Percentiles rank a stretch among this genome's conserved stretches.
These are phyloP conservation scores for Zasmidium angulare DNA, from an alignment of 2,329 filamentous ascomycete species.

Conservation along the genomic window DNA sequence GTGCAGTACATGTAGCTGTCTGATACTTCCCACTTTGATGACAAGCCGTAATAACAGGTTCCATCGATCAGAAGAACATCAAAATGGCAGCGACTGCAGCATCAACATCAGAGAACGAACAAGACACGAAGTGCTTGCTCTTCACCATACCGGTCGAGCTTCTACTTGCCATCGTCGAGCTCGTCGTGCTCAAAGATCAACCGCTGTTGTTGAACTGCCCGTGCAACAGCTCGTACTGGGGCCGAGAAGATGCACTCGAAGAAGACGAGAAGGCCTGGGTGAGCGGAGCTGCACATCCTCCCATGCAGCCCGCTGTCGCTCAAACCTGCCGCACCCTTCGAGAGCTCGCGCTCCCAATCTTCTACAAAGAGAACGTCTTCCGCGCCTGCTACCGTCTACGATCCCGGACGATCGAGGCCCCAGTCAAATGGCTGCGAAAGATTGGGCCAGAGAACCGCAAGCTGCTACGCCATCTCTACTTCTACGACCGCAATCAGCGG, in stretches of 20 bases:
- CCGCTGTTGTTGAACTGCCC: not conserved
- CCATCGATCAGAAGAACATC: not conserved
- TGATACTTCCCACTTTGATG: too few species aligned
- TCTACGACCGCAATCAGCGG: not conserved
- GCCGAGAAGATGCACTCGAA: not conserved
- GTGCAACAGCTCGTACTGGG: not conserved
- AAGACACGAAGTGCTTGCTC: not conserved
- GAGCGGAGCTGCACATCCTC: not conserved
- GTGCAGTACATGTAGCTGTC: not conserved
- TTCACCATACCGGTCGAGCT: not conserved
- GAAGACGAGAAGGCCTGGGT: not conserved
- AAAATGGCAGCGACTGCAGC: not conserved
- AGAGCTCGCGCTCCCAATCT: not conserved
- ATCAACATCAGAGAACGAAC: not conserved
- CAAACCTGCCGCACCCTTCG: not conserved
- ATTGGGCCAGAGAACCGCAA: not conserved
- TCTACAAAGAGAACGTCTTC: not conserved
- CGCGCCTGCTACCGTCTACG: not conserved
- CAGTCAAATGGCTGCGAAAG: not conserved
- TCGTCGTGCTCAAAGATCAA: not conserved
- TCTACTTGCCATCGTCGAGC: not conserved
- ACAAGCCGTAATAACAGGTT: too few species aligned
- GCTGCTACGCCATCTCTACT: not conserved
- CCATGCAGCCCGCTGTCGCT: not conserved
- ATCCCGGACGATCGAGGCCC: not conserved